Base-by-base conservation (phyloP, 441 rosid species). In the Jatropha multifida region DNA sequence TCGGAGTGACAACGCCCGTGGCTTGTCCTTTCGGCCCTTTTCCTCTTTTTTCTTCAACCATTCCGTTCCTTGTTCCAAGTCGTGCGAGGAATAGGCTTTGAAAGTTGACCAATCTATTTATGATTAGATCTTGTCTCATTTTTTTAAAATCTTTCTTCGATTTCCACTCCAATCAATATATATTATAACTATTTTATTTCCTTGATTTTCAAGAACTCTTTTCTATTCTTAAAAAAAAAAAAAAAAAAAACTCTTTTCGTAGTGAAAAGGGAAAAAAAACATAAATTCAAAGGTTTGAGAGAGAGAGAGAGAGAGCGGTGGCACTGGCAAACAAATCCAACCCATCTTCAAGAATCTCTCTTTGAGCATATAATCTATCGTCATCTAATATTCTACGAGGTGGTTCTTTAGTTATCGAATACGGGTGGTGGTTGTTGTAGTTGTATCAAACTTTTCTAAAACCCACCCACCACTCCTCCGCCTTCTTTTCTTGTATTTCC, bases 371-470 rank as follows among this genome's bases (percentile, higher is more conserved):
- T 8, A 44, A 51, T 49, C 60, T 18, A 32, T 44, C 65, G 18
- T 12, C 26, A 56, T 67, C 72, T 15, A 14, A 12, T 48, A 10
- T 1, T 32, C 14, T 72, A 20, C 55, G 59, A 58, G 64, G 66
- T 9, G n/a, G 18, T 37, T 63, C 66, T 1, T 44, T 65, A 38
- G 65, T 65, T 15, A n/a, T 20, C 37, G 32, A 68, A 42, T 59
- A 76, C 32, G 1, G 32, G 17, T 44, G 80, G 48, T 85, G 79
- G 82, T 83, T 82, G 79, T 69, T 79, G 46, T 77, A 79, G 86
- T 85, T 85, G 81, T 73, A 81, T 81, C 86, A 75, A 84, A 76
- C 80, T 76, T 66, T 54, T 72, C 86, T 78, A 70, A 67, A 81
- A 72, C 80, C 74, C 72, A 68, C 64, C 72, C 51, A 67, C 46